A percentile compares a stretch with the other conserved stretches of the same genome.
These are phyloP conservation scores for Iberis amara DNA, from an alignment of 441 rosid species.

Conservation along the genomic window DNA sequence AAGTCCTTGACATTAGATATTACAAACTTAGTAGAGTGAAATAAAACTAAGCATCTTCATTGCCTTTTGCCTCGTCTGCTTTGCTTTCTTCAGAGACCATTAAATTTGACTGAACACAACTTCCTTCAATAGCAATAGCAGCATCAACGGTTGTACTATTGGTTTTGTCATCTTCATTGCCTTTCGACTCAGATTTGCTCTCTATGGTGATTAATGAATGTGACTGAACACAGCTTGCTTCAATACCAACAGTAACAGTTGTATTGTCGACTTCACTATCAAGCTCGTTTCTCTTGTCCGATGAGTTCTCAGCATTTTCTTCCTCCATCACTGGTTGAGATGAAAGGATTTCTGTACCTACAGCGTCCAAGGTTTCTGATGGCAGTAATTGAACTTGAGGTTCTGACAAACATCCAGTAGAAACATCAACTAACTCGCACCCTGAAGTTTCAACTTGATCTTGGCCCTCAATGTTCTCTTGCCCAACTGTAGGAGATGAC, in stretches of 20 bases:
- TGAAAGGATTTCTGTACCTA: slow-evolving; percentile 13
- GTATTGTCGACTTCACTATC: not conserved
- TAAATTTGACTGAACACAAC: not conserved
- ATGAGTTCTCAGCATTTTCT: slow-evolving; percentile 5
- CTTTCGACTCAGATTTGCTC: not conserved
- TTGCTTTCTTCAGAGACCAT: slow-evolving; percentile 4
- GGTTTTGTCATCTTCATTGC: not conserved
- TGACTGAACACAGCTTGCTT: not conserved
- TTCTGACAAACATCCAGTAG: slow-evolving; percentile 11
- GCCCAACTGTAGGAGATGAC: not conserved
- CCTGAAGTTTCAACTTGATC: not conserved
- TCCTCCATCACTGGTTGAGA: slow-evolving; percentile 10
- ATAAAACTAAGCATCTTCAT: not conserved
- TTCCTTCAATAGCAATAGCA: not conserved
- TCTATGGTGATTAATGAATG: not conserved
- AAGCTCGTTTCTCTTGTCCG: slow-evolving; percentile 2
- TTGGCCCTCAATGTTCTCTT: slow-evolving; percentile 1
- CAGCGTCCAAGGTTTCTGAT: not conserved
- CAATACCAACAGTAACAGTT: not conserved
- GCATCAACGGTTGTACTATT: not conserved
- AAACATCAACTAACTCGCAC: slow-evolving; percentile 1
- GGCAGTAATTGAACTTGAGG: slow-evolving; percentile 1
- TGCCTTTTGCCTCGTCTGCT: slow-evolving; percentile 7
- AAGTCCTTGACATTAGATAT: not conserved
- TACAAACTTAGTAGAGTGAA: not conserved